phyloP scores from a whole-genome alignment of 345 rosid genomes.

The Adansonia digitata region DNA sequence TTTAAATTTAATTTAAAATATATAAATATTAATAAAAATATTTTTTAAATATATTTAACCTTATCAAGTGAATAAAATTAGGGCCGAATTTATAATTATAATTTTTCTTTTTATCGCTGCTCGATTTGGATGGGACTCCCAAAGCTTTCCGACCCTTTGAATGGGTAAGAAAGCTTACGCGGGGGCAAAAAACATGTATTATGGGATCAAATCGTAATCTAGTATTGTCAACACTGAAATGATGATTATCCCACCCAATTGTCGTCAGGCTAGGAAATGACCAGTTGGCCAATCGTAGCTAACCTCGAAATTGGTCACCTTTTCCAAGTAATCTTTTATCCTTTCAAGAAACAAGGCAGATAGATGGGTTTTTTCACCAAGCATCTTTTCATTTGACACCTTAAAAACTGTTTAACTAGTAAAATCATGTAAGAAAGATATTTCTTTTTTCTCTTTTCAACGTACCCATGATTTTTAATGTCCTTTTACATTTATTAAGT shows the following conservation, averaged over 20 bases:
- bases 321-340: conserved; percentile 30
- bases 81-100: too few species aligned
- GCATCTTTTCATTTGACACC: conserved; percentile 11
- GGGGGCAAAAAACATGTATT: conserved; percentile 21
- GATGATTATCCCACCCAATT: conserved; percentile 38
- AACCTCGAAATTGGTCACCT: conserved; percentile 20
- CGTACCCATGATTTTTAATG: background rate
- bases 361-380: conserved; percentile 14
- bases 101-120: too few species aligned
- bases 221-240: conserved; percentile 43
- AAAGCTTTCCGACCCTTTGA: too few species aligned
- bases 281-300: conserved; percentile 42
- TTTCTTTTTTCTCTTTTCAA: background rate
- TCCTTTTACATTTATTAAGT: too few species aligned
- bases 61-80: too few species aligned
- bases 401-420: background rate
- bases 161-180: conserved; percentile 18
- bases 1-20: too few species aligned
- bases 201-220: conserved; percentile 13
- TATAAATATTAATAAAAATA: too few species aligned
- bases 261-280: conserved; percentile 44
- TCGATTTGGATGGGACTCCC: too few species aligned
- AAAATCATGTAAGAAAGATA: conserved; percentile 4
- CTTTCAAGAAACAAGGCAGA: background rate
- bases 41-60: too few species aligned